Evolutionary conservation across 2,329 filamentous ascomycete genomes (phyloP).

Genomic region (Alternaria brassicicola): DNA sequence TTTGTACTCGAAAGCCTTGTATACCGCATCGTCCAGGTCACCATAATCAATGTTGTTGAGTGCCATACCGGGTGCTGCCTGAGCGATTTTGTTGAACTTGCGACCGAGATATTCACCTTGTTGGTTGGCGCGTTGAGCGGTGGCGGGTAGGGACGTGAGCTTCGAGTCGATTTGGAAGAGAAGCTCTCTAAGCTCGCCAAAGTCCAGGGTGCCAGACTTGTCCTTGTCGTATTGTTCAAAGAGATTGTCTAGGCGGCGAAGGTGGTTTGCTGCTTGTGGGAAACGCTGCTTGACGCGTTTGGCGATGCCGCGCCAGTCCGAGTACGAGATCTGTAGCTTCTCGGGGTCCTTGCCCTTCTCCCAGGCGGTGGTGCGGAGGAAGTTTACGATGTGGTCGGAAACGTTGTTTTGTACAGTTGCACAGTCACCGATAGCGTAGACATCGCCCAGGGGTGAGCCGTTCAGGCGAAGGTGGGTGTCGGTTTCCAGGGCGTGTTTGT

Average conservation of each 20-base stretch:
- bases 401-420: slow-evolving; percentile 97
- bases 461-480: slow-evolving; percentile 90
- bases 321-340: slow-evolving; percentile 82
- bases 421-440: slow-evolving; percentile 97
- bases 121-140: slow-evolving; percentile 94
- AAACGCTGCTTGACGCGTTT: slow-evolving; percentile 84
- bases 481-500: slow-evolving; percentile 90
- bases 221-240: slow-evolving; percentile 94
- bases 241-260: slow-evolving; percentile 86
- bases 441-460: slow-evolving; percentile 87
- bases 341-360: slow-evolving; percentile 90
- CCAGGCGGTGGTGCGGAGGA: slow-evolving; percentile 87
- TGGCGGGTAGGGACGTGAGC: slow-evolving; percentile 91
- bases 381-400: slow-evolving; percentile 86
- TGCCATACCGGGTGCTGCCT: slow-evolving; percentile 73
- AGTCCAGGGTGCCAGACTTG: slow-evolving; percentile 90
- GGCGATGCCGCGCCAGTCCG: slow-evolving; percentile 86
- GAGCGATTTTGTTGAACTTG: slow-evolving; percentile 91
- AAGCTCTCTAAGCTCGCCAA: slow-evolving; percentile 86
- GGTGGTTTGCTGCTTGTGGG: slow-evolving; percentile 85
- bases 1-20: slow-evolving; percentile 92
- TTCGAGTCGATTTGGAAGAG: slow-evolving; percentile 93
- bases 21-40: slow-evolving; percentile 88
- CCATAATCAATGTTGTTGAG: slow-evolving; percentile 85
- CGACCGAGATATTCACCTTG: slow-evolving; percentile 90